Conservation (phyloP, 2,329 filamentous ascomycete genomes). For the Onygenales sp. region DNA sequence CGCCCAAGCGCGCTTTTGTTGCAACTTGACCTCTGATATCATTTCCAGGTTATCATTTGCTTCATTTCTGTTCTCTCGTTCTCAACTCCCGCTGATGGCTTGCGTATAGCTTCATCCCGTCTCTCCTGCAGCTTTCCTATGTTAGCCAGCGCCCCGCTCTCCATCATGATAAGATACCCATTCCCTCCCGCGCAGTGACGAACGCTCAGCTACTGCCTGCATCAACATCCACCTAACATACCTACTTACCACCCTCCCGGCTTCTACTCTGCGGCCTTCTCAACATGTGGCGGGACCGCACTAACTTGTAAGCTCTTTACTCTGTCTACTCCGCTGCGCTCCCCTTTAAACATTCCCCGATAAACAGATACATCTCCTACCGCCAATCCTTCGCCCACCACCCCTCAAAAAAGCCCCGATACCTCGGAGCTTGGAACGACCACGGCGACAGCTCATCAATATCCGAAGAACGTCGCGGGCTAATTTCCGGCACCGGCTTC, state of each 20-base stretch:
- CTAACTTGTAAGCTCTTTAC: slow-evolving; percentile 67
- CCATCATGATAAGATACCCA: slow-evolving; percentile 4
- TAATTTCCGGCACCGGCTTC: slow-evolving; percentile 67
- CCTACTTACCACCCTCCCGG: neutral
- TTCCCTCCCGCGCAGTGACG: neutral
- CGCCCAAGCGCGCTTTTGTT: neutral
- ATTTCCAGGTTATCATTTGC: neutral
- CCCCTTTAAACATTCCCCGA: slow-evolving; percentile 11
- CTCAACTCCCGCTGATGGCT: neutral
- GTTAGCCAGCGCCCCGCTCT: neutral
- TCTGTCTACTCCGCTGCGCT: slow-evolving; percentile 5
- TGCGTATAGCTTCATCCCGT: neutral
- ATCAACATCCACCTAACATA: neutral
- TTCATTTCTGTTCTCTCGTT: neutral
- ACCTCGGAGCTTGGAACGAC: slow-evolving; percentile 49
- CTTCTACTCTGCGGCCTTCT: slow-evolving; percentile 10
- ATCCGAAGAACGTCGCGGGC: slow-evolving; percentile 64
- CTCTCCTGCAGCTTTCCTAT: neutral
- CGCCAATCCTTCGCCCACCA: slow-evolving; percentile 97
- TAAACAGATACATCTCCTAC: slow-evolving; percentile 85
- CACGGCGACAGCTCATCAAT: slow-evolving; percentile 52
- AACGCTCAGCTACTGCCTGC: neutral
- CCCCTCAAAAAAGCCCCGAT: slow-evolving; percentile 73
- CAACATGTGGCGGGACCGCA: slow-evolving; percentile 97
- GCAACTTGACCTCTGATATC: too few species aligned